A percentile compares a stretch with the other conserved stretches of the same genome.
Conservation (phyloP, 495 filamentous ascomycete species). For the Poronia punctata region DNA sequence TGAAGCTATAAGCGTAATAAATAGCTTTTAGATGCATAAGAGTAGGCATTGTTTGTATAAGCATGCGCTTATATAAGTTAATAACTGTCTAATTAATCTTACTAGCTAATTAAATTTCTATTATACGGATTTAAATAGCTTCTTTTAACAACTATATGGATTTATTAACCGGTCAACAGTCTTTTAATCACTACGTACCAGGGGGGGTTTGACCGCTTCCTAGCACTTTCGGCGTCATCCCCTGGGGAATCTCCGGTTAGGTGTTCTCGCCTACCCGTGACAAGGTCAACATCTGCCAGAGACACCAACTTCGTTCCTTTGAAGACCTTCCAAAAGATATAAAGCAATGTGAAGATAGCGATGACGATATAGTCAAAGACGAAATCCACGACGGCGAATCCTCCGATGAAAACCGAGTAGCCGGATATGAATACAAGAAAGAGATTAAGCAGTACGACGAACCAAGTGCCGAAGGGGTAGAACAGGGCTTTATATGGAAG, state of each 20-base stretch:
- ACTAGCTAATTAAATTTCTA: too few relatives aligned
- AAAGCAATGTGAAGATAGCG: conserved; percentile 49
- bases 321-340: conserved; percentile 46
- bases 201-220: conserved; percentile 1
- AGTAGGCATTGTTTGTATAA: too few relatives aligned
- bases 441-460: conserved; percentile 45
- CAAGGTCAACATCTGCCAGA: conserved; percentile 48
- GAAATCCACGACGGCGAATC: conserved; percentile 44
- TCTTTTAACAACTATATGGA: background rate
- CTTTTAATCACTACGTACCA: conserved; percentile 21
- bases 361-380: conserved; percentile 48
- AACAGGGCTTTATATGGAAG: conserved; percentile 52
- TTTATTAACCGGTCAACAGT: background rate
- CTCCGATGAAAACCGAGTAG: conserved; percentile 36
- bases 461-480: conserved; percentile 58
- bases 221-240: background rate
- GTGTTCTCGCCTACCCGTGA: conserved; percentile 43
- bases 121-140: too few relatives aligned
- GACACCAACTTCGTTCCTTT: conserved; percentile 39
- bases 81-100: too few relatives aligned
- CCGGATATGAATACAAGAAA: conserved; percentile 43
- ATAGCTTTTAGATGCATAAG: too few relatives aligned
- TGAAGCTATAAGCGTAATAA: too few relatives aligned
- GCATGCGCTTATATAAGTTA: too few relatives aligned
- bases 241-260: background rate